Percentiles rank a stretch among this genome's conserved stretches.
phyloP scores from a whole-genome alignment of 345 rosid species.

The Litchi chinensis region DNA sequence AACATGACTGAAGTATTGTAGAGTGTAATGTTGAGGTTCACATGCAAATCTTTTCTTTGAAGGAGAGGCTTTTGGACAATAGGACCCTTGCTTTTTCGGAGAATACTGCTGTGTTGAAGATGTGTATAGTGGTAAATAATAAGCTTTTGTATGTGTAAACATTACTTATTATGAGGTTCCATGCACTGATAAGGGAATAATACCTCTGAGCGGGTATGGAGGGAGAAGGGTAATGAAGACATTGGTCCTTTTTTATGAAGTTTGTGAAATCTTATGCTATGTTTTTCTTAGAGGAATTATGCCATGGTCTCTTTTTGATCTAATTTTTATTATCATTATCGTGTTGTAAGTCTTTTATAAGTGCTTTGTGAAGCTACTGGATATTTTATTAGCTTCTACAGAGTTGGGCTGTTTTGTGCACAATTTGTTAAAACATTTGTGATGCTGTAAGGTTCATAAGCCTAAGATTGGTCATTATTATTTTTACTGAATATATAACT shows the following conservation, averaged over 20 bases:
- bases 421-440: neutral
- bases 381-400: neutral
- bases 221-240: neutral
- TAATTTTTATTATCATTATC: neutral
- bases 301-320: neutral
- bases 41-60: neutral
- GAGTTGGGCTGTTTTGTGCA: neutral
- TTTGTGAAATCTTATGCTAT: neutral
- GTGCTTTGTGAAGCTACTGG: neutral
- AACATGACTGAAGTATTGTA: neutral
- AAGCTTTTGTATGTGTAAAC: neutral
- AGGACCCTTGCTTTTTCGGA: neutral
- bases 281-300: too few species aligned
- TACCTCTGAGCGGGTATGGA: neutral
- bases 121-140: neutral
- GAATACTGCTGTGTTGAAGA: neutral
- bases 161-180: neutral
- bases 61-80: neutral
- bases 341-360: neutral
- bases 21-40: neutral
- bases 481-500: neutral
- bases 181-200: neutral
- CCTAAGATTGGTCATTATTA: neutral
- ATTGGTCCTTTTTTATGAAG: neutral
- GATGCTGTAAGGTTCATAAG: constrained; percentile 14